Percentiles rank a stretch among this genome's conserved stretches.
These are phyloP conservation scores for Clonostachys rhizophaga DNA, from an alignment of 2,329 filamentous ascomycete genomes.

Conservation along the genomic window DNA sequence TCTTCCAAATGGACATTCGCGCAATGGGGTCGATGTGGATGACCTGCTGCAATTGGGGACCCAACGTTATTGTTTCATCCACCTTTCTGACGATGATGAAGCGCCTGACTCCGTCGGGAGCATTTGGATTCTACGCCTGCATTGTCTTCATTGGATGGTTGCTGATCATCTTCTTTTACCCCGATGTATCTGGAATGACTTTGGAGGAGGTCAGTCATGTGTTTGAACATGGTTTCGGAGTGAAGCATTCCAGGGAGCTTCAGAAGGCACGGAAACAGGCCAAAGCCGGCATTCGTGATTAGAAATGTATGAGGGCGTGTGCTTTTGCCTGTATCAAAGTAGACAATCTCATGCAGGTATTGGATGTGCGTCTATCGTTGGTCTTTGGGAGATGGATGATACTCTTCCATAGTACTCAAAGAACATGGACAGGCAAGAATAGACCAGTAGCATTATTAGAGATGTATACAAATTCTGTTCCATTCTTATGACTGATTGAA, in stretches of 20 bases:
- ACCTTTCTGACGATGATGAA: conserved; percentile 43
- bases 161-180: conserved; percentile 43
- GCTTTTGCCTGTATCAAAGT: too few species aligned
- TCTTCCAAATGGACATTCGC: conserved; percentile 41
- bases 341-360: too few species aligned
- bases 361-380: too few species aligned
- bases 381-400: too few species aligned
- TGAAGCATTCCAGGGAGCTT: conserved; percentile 8
- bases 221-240: conserved; percentile 41
- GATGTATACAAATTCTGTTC: too few species aligned
- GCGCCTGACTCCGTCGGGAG: conserved; percentile 37
- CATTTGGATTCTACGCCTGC: conserved; percentile 45
- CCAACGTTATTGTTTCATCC: conserved; percentile 42
- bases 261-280: conserved; percentile 17
- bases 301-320: too few species aligned
- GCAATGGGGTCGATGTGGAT: conserved; percentile 41
- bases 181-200: conserved; percentile 49
- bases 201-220: conserved; percentile 48
- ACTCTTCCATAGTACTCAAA: too few species aligned
- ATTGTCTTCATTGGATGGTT: conserved; percentile 35
- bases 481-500: too few species aligned
- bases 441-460: too few species aligned
- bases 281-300: too few species aligned
- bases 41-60: conserved; percentile 38
- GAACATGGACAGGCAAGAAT: too few species aligned